phyloP scores from a whole-genome alignment of 1,284 basidiomycete genomes.

The Apiotrichum montevideense region DNA sequence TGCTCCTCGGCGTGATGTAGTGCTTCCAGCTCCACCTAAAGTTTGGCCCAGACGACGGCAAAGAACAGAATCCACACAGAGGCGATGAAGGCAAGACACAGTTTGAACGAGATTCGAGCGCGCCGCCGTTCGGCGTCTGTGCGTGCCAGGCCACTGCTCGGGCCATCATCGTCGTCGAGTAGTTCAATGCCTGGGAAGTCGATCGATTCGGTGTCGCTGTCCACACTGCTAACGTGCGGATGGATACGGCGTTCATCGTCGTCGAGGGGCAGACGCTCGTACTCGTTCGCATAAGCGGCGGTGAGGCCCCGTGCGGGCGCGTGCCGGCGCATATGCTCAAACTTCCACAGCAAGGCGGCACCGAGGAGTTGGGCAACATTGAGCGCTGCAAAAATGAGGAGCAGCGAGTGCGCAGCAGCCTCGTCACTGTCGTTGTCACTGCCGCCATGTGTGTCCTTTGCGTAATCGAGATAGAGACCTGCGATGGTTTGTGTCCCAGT shows the following conservation, averaged over 20 bases:
- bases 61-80: constrained; percentile 64
- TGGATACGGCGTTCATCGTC: constrained; percentile 7
- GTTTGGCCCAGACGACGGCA: constrained; percentile 49
- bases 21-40: neutral
- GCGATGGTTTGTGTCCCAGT: constrained; percentile 65
- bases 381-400: constrained; percentile 57
- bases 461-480: constrained; percentile 57
- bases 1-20: neutral
- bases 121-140: constrained; percentile 14
- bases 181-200: constrained; percentile 2
- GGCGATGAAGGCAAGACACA: constrained; percentile 50
- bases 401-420: constrained; percentile 48
- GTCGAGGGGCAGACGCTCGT: constrained; percentile 22
- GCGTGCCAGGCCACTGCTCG: constrained; percentile 17
- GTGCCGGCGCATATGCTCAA: constrained; percentile 30
- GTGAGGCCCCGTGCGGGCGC: neutral
- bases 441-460: constrained; percentile 30
- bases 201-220: constrained; percentile 2
- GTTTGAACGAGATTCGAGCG: constrained; percentile 18
- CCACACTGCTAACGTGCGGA: constrained; percentile 4
- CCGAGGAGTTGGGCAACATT: constrained; percentile 58
- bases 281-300: constrained; percentile 11
- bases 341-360: constrained; percentile 51
- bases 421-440: constrained; percentile 3
- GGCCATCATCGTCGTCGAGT: constrained; percentile 1